Conservation (phyloP, 169 alveolate genomes). For the Plasmodium sp. region DNA sequence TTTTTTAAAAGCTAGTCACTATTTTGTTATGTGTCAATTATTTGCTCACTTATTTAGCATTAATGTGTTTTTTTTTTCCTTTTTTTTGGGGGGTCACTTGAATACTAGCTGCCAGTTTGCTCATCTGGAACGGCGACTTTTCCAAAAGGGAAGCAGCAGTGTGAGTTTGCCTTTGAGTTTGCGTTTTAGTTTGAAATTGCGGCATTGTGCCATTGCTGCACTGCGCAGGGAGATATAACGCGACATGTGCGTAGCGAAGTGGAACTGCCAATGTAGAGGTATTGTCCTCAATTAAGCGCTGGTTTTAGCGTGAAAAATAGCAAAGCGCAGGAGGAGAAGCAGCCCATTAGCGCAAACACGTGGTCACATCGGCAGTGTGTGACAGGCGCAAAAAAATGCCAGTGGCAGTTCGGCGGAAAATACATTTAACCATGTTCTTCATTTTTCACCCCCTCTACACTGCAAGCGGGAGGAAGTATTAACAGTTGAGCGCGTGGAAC, state of each 20-base stretch:
- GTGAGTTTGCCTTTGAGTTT: not conserved
- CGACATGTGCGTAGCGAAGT: not conserved
- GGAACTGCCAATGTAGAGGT: not conserved
- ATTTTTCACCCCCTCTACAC: not conserved
- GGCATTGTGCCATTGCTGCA: not conserved
- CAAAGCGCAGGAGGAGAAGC: not conserved
- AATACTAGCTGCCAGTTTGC: not conserved
- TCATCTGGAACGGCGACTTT: not conserved
- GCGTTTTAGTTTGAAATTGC: not conserved
- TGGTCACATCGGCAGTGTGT: not conserved
- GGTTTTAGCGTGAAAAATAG: not conserved
- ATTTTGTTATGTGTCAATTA: not conserved
- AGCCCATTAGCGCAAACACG: not conserved
- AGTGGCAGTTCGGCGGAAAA: not conserved
- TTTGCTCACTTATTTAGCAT: not conserved
- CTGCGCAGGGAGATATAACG: not conserved
- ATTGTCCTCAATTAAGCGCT: not conserved
- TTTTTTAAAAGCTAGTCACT: not conserved
- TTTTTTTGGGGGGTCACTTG: not conserved
- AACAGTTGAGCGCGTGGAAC: not conserved
- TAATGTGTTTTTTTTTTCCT: not conserved
- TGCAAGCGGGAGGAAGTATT: not conserved
- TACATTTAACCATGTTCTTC: not conserved
- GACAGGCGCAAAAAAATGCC: not conserved
- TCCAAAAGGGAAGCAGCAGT: not conserved